Base-by-base conservation (phyloP, 331 rosid genomes). In the Dryas integrifolia region DNA sequence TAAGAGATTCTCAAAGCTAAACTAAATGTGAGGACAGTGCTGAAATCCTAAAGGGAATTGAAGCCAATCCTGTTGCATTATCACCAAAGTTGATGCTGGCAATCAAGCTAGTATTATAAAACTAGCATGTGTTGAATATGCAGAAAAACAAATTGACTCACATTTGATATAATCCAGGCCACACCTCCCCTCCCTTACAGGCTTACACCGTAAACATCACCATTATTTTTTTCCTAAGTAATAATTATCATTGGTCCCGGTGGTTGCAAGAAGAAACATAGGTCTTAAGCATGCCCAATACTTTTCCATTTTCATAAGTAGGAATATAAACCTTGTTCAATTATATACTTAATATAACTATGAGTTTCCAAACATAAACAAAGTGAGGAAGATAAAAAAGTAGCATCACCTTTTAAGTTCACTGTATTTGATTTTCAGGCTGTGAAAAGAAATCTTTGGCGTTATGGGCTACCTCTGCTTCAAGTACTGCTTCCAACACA, bases 401-500 rank as follows among this genome's bases (percentile, higher is more conserved):
- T 48, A 9, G 15, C 16, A 18, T 63, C 18, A 45, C 65, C 67
- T 51, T 12, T 6, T 30, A 5, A 41, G 14, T 48, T 78, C 70
- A 59, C 51, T 72, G 70, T 74, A 71, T 69, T 81, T 88, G 85
- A 67, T 72, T 90, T 78, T 85, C 83, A 58, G 79, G 81, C 62
- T 53, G 79, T 7, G 83, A 77, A 83, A 91, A 91, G 88, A 93
- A 93, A 56, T 91, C 89, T 83, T 93, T 91, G 77, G 98, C 96
- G 2, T 74, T 91, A 50, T 24, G 77, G 21, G 88, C 85, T 39
- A 84, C 79, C 66, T 84, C 85, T 55, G 88, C 80, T 77, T 80
- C 85, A 62, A 84, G 24, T 45, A 80, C 59, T 4, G 83, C 88
- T 77, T 90, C 96, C 69, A 85, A 82, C 64, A 92, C 82, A 73